Conservation (phyloP, 225 moss, liverwort and hornwort genomes). For the Polytrichum commune region DNA sequence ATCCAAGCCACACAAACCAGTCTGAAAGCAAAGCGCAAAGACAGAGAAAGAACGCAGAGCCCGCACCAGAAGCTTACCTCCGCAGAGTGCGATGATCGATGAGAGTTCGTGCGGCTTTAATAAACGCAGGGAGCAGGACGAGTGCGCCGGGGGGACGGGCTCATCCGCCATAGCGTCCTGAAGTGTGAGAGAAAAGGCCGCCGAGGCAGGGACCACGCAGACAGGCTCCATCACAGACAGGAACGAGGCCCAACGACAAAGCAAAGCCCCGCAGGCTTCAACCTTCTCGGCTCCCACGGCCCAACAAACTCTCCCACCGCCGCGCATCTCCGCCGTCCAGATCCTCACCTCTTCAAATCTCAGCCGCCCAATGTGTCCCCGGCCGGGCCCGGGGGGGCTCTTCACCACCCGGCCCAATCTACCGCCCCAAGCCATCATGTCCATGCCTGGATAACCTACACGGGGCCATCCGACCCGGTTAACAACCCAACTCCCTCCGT, state of each 20-base stretch:
- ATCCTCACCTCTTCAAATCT: background rate
- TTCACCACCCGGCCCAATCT: too few species aligned
- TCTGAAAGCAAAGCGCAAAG: background rate
- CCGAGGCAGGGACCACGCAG: background rate
- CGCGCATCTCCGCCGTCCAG: background rate
- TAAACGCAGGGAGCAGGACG: background rate
- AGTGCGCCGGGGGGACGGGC: background rate
- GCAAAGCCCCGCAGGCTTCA: background rate
- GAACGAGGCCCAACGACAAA: background rate
- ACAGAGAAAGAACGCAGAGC: background rate
- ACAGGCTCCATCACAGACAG: constrained; percentile 6
- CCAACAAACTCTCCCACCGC: background rate
- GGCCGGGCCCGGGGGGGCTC: too few species aligned
- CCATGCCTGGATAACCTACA: too few species aligned
- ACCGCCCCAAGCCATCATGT: too few species aligned
- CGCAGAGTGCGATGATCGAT: background rate
- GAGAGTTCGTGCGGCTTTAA: background rate
- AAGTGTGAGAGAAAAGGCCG: background rate
- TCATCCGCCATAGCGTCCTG: background rate
- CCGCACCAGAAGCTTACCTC: background rate
- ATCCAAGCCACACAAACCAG: background rate
- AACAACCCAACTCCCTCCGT: too few species aligned
- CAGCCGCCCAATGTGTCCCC: too few species aligned
- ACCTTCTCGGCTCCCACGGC: background rate
- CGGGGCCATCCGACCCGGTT: too few species aligned